Evolutionary conservation across 2,329 filamentous ascomycete genomes (phyloP), one percentile per base, ranked within the genome.

Genomic region (Cladosporium sp.): DNA sequence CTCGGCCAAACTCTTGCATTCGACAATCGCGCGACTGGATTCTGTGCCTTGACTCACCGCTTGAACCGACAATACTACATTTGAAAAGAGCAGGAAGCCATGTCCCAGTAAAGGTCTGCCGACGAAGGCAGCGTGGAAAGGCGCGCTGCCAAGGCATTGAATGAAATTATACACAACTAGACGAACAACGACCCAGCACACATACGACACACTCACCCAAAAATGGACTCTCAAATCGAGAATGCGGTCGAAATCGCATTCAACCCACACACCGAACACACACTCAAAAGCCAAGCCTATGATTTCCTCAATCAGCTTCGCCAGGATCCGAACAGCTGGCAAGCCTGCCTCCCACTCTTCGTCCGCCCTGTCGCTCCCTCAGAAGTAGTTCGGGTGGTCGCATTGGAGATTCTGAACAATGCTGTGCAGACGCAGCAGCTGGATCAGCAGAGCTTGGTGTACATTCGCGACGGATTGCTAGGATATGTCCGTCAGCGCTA

Each of bases 171-270:
- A 56, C 20, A 17, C 39, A 5, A 47, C 20, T 4, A 50, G 19
- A 51, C 49, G 43, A 47, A 28, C 43, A 47, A 47, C 43, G 22
- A 47, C 15, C 22, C 25, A 47, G 43, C 43, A 30, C 43, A 47
- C 11, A 47, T 28, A 20, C 25, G 15, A 15, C n/a, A n/a, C 19
- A 37, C 42, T 11, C 20, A 56, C 51, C 12, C 39, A 34, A 56
- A 45, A 9, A 71, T 72, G 70, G 68, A 72, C 55, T 54, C 66
- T 22, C 70, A 97, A 90, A 87, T 97, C 75, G 89, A 94, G 78
- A 93, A 90, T 79, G 94, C 94, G 76, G 94, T 97, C 78, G 86
- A 94, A 75, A 95, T 97, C 78, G 90, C 91, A 75, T 94, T 87
- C 80, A 88, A 93, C 76, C 90, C 90, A 60, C 78, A 83, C 69